Percentiles rank a stretch among this genome's conserved stretches.
Conservation (phyloP, 2,329 filamentous ascomycete species). For the Penicillium janthinellum region DNA sequence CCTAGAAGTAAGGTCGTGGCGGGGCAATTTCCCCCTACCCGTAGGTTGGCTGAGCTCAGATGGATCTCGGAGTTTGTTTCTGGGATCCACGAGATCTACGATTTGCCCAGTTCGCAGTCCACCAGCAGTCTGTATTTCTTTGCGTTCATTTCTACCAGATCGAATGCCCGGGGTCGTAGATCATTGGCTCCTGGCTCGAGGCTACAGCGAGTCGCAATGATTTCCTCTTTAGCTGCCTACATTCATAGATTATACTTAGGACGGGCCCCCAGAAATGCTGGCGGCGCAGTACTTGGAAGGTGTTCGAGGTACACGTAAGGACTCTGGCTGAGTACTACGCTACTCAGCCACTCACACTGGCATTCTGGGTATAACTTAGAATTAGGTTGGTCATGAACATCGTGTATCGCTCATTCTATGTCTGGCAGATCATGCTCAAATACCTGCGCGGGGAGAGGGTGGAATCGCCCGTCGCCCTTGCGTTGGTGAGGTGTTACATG, state of each 20-base stretch:
- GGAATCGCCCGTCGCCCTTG: not conserved
- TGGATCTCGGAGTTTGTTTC: not conserved
- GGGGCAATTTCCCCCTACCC: not conserved
- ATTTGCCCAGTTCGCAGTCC: too few species aligned
- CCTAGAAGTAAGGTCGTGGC: too few species aligned
- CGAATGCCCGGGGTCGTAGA: too few species aligned
- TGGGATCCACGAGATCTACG: not conserved
- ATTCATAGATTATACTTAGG: not conserved
- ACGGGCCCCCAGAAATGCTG: not conserved
- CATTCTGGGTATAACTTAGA: not conserved
- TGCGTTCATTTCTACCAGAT: too few species aligned
- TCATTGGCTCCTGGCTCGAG: too few species aligned
- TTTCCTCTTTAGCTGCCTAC: not conserved
- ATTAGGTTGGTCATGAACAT: not conserved
- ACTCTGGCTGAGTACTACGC: not conserved
- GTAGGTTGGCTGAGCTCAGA: too few species aligned
- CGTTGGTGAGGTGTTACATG: not conserved
- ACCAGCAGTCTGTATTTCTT: too few species aligned
- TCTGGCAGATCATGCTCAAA: not conserved
- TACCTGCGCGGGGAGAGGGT: not conserved
- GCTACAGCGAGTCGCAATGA: not conserved
- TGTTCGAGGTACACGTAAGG: not conserved
- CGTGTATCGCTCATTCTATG: not conserved
- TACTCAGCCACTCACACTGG: not conserved
- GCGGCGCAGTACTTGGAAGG: slow-evolving; percentile 2